Evolutionary conservation across 495 filamentous ascomycete genomes (phyloP).

Genomic region (Schizothecium vesticola): DNA sequence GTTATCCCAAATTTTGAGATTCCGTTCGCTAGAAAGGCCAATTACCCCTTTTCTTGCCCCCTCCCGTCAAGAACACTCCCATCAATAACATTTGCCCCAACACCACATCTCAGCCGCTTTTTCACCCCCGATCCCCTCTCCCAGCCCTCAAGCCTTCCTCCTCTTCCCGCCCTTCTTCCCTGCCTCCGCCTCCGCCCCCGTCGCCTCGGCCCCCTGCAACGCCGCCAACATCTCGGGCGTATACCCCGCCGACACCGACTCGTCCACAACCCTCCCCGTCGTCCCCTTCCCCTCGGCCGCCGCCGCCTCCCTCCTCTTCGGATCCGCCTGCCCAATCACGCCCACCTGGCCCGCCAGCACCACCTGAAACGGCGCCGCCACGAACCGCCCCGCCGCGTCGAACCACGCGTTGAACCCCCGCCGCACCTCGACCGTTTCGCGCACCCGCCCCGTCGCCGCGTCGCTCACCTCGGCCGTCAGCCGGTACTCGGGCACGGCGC

Average conservation of each 20-base stretch:
- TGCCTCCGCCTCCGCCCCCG: conserved; percentile 18
- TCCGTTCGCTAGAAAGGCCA: neutral
- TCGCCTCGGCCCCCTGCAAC: conserved; percentile 26
- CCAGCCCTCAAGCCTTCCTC: conserved; percentile 37
- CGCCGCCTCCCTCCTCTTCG: conserved; percentile 36
- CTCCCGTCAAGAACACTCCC: too few species aligned
- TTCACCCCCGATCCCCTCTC: neutral
- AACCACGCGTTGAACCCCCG: conserved; percentile 84
- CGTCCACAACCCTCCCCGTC: neutral
- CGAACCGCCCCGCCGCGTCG: conserved; percentile 71
- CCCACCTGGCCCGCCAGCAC: conserved; percentile 69
- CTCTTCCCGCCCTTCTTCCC: conserved; percentile 40
- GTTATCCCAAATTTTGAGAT: neutral
- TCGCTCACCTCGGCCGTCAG: conserved; percentile 54
- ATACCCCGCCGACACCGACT: conserved; percentile 16
- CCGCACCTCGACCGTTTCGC: conserved; percentile 50
- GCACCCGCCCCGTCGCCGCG: conserved; percentile 38
- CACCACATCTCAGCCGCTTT: too few species aligned
- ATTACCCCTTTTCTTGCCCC: neutral
- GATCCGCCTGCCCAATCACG: conserved; percentile 62
- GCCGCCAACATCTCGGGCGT: conserved; percentile 39
- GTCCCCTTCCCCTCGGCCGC: conserved; percentile 10
- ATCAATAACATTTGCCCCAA: neutral
- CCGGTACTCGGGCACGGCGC: conserved; percentile 70
- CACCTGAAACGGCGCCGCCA: conserved; percentile 75